Evolutionary conservation across 306 rosid genomes (phyloP).

Genomic region (Acacia crassicarpa): DNA sequence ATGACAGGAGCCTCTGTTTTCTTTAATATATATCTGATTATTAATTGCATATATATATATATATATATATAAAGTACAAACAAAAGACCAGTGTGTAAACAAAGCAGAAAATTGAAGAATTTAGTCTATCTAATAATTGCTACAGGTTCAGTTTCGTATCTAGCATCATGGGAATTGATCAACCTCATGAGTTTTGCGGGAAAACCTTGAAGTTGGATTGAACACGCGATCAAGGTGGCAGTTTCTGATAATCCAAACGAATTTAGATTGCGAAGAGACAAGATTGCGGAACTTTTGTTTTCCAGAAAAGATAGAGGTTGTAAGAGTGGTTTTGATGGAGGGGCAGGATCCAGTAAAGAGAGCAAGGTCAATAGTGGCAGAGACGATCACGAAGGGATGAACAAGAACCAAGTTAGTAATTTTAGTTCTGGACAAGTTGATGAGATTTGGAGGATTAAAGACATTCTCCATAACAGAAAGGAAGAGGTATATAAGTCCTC

Average conservation of each 20-base stretch:
- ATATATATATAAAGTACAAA: neutral
- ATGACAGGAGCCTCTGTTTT: neutral
- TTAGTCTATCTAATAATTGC: neutral
- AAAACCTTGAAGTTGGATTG: conserved; percentile 70
- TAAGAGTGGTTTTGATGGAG: conserved; percentile 43
- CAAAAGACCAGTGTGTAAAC: neutral
- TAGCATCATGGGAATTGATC: conserved; percentile 7
- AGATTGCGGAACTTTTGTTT: conserved; percentile 73
- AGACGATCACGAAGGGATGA: conserved; percentile 36
- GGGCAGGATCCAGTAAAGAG: conserved; percentile 71
- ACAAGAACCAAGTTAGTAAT: too few species aligned
- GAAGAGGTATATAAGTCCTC: too few species aligned
- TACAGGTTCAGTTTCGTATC: conserved; percentile 12
- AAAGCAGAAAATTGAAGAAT: neutral
- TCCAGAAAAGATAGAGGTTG: conserved; percentile 37
- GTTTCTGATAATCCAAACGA: conserved; percentile 82
- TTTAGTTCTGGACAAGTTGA: too few species aligned
- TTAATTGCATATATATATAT: neutral
- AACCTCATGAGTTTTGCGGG: neutral
- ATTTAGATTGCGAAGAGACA: conserved; percentile 69
- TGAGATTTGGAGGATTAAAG: too few species aligned
- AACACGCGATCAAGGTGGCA: conserved; percentile 86
- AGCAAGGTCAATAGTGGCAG: conserved; percentile 64
- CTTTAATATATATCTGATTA: neutral
- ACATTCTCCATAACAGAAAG: too few species aligned